Base-by-base conservation (phyloP, 495 filamentous ascomycete species). In the Clohesyomyces aquaticus region DNA sequence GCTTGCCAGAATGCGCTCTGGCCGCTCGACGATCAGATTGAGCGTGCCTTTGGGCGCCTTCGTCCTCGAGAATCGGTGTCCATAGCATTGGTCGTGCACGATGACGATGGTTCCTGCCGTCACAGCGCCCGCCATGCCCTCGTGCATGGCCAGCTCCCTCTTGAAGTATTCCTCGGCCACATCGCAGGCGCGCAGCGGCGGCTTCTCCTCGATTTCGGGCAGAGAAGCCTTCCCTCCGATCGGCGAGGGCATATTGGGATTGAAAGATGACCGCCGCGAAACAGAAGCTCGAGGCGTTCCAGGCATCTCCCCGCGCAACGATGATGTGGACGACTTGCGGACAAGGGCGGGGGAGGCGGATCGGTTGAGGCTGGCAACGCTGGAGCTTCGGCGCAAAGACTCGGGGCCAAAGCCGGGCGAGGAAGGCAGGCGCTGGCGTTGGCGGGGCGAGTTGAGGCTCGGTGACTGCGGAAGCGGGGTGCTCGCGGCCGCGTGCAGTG, bases 51-150 rank as follows among this genome's bases (percentile, higher is more conserved):
- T 85, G 1, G 83, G 84, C 0, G 88, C 85, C 38, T 87, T 85
- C n/a, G 91, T 91, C 22, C 94, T 83, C 12, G 91, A 89, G 71
- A 83, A 98, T 1, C 90, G 86, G 74, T 98, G 94, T 11, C 91
- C 91, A 68, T 97, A 98, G 77, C 93, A 96, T 52, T 87, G 86
- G 74, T 98, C 95, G 60, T 98, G 90, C 3, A 98, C 71, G 28
- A 98, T 82, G 10, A 96, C 91, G 1, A 93, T 74, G 0, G 90
- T 91, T 68, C 90, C 85, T 22, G 88, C 59, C 3, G 76, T 42
- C 42, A 82, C 78, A 4, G 74, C 75, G 22, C 78, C 75, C 42
- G 82, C 78, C 8, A 74, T 73, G 23, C 77, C 75, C 46, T 86
- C 79, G 65, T 93, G 87, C 16, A 81, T 65, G 3, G 82, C 81